A percentile compares a stretch with the other conserved stretches of the same genome.
Conservation (phyloP, 768 basidiomycete genomes). For the Tricholoma sp. region DNA sequence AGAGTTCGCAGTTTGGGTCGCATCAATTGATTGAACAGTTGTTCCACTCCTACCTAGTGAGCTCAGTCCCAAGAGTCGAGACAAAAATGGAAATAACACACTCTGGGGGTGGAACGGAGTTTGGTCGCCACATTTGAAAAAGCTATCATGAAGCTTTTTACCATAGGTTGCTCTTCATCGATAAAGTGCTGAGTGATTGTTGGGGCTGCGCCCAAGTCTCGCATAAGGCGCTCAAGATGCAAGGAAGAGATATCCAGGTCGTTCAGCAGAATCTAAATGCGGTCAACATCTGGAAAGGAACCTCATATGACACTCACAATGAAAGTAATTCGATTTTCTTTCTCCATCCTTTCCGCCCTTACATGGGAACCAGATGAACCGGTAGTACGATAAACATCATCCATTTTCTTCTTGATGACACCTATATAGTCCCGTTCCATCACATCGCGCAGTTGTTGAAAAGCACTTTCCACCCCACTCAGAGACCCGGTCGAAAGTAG, state of each 20-base stretch:
- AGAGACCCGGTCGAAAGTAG: constrained; percentile 74
- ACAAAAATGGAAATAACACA: constrained; percentile 26
- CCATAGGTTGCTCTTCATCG: constrained; percentile 45
- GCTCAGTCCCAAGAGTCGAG: background rate
- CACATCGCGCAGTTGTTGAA: constrained; percentile 61
- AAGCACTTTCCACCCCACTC: constrained; percentile 49
- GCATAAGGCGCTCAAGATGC: constrained; percentile 79
- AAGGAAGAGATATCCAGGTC: constrained; percentile 90
- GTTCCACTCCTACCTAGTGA: constrained; percentile 75
- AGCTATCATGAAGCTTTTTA: constrained; percentile 42
- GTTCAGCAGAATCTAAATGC: constrained; percentile 74
- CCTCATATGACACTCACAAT: constrained; percentile 53
- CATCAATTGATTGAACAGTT: constrained; percentile 91
- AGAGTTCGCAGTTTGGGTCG: constrained; percentile 82
- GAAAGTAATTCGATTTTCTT: constrained; percentile 73
- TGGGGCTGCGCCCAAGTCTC: constrained; percentile 53
- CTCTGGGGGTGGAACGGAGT: constrained; percentile 71
- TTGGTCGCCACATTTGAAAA: constrained; percentile 54
- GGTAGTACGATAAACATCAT: constrained; percentile 72
- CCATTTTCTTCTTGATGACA: constrained; percentile 79
- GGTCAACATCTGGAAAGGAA: constrained; percentile 3
- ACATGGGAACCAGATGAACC: constrained; percentile 36
- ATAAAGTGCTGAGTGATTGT: constrained; percentile 65
- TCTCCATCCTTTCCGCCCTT: constrained; percentile 72
- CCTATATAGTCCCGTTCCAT: constrained; percentile 82